Evolutionary conservation across 768 basidiomycete genomes (phyloP), one percentile per base, ranked within the genome.

Genomic region (Rhodosporidiobolus sp.): DNA sequence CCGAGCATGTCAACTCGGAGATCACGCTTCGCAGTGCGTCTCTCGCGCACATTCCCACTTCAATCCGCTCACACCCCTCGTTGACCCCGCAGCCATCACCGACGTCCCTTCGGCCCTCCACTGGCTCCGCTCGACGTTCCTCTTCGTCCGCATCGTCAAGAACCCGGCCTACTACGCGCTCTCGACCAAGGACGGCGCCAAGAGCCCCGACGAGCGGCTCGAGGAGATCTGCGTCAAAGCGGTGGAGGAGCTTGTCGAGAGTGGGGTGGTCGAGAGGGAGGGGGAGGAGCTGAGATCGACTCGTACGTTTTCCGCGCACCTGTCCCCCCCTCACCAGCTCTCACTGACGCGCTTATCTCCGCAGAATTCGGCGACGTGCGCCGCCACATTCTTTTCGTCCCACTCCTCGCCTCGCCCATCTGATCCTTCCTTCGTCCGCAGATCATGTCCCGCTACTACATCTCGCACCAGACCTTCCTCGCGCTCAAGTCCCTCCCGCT

Each of bases 1-100:
- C 88, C 6, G 95, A 98, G 80, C 94, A 97, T 80, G 82, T 99
- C 75, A 97, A 97, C 78, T 92, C 92, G 3, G 95, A 99, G 82
- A 89, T 97, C 65, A 89, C 89, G 0, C 84, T 97, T 8, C 43
- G 57, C 20, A 72, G 74, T 76, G 24, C 17, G 70, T 48, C 24
- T 0, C 4, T 2, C 11, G 2, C 1, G 32, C 16, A 1, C 30
- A 4, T n/a, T 32, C 5, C 32, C 24, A 26, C 50, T 5, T 55
- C 35, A 12, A 55, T 19, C 24, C 30, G 6, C 24, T n/a, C 3
- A 28, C 32, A 12, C 12, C 1, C 9, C 46, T 3, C 30, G 14
- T 9, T 4, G n/a, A 1, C 24, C 35, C 8, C 3, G 5, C 64
- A 75, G 74, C 94, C 0, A 94, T 99, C 77, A 87, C 85, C 7